Conservation (phyloP, 805 yeast genomes). For the Hanseniaspora lindneri region DNA sequence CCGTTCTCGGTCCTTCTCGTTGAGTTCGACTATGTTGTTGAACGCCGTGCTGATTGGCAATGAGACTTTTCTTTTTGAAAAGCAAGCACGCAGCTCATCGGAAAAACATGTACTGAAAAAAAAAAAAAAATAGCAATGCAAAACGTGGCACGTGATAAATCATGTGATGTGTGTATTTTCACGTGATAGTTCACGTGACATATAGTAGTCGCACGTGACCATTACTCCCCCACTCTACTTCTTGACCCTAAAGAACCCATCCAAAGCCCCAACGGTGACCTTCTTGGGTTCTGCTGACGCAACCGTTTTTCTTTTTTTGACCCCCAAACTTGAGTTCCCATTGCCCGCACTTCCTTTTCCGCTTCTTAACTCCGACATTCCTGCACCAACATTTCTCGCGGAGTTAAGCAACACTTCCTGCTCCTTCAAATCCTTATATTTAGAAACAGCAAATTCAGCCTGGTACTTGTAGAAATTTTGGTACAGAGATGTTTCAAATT, state of each 20-base stretch:
- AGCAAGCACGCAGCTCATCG: too few species aligned
- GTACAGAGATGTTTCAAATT: constrained; percentile 1
- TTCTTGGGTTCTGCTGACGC: not conserved
- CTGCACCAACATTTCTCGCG: not conserved
- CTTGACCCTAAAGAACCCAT: constrained; percentile 8
- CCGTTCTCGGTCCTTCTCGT: too few species aligned
- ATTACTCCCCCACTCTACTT: not conserved
- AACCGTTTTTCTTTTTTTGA: not conserved
- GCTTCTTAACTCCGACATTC: not conserved
- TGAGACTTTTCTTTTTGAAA: too few species aligned
- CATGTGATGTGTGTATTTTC: not conserved
- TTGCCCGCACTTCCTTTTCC: not conserved
- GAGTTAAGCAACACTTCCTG: not conserved
- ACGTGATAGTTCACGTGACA: not conserved
- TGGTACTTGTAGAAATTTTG: not conserved
- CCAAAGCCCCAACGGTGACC: constrained; percentile 3
- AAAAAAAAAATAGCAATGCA: too few species aligned
- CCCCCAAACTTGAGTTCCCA: not conserved
- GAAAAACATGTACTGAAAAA: too few species aligned
- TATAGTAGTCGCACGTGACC: not conserved
- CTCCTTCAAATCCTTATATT: not conserved
- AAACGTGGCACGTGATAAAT: too few species aligned
- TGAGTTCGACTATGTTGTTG: too few species aligned
- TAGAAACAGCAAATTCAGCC: constrained; percentile 2
- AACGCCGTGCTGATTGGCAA: too few species aligned